Percentiles rank a stretch among this genome's conserved stretches.
These are phyloP conservation scores for Pyrus communis DNA, from an alignment of 306 rosid genomes.

Conservation along the genomic window DNA sequence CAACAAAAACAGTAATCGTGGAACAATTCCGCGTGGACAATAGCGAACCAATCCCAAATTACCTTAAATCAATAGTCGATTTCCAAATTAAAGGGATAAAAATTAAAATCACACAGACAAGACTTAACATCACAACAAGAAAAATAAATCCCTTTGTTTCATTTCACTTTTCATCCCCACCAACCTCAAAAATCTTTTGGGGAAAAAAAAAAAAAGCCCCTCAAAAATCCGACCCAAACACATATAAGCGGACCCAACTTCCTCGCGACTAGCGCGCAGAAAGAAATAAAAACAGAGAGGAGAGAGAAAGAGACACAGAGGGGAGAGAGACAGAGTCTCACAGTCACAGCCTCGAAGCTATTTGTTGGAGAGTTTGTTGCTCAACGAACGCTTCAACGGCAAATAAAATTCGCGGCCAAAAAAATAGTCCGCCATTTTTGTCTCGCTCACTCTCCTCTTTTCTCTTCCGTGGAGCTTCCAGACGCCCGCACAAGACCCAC, in stretches of 20 bases:
- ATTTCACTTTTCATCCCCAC: background rate
- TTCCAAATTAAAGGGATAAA: background rate
- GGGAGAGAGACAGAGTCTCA: background rate
- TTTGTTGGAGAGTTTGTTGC: conserved; percentile 53
- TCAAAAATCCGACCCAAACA: background rate
- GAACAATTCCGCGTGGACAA: background rate
- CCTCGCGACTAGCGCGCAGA: conserved; percentile 17
- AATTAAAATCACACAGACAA: background rate
- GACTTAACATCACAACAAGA: background rate
- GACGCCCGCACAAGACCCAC: conserved; percentile 7
- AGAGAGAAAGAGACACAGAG: background rate
- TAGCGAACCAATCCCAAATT: no score
- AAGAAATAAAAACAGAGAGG: background rate
- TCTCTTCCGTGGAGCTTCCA: conserved; percentile 12
- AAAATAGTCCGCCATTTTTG: background rate
- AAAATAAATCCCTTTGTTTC: background rate
- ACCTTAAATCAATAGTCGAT: background rate
- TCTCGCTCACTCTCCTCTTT: background rate
- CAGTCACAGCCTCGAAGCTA: background rate
- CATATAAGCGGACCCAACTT: background rate
- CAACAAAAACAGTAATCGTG: background rate
- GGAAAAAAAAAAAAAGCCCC: no score
- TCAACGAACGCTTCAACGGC: conserved; percentile 96
- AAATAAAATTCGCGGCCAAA: conserved; percentile 62
- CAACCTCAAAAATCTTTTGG: background rate